Conservation (phyloP, 2,329 filamentous ascomycete genomes). For the Xylariaceae sp. region DNA sequence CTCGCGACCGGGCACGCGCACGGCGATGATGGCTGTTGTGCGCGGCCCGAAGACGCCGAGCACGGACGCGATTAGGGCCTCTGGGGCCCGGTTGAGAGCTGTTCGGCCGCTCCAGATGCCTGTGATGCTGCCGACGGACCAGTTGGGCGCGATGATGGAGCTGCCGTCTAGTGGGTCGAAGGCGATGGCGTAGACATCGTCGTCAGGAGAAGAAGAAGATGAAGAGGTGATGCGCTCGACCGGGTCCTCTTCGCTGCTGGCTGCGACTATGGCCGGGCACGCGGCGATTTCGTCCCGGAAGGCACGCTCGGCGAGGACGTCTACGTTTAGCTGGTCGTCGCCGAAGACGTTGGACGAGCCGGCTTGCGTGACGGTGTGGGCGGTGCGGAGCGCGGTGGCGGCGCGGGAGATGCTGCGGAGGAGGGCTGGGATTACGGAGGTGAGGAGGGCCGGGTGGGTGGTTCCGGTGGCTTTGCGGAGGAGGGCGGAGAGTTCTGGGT, state of each 20-base stretch:
- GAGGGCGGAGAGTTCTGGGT: neutral
- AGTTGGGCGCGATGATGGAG: slow-evolving; percentile 55
- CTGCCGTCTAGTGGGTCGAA: slow-evolving; percentile 61
- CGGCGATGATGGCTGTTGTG: slow-evolving; percentile 50
- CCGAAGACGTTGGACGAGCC: slow-evolving; percentile 53
- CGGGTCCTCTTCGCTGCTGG: slow-evolving; percentile 58
- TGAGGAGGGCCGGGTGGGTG: slow-evolving; percentile 32
- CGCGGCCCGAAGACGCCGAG: slow-evolving; percentile 52
- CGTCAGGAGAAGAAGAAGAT: neutral
- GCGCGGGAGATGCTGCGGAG: slow-evolving; percentile 43
- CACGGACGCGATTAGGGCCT: slow-evolving; percentile 44
- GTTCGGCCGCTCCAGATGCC: slow-evolving; percentile 52
- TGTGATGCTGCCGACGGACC: slow-evolving; percentile 55
- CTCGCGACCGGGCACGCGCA: slow-evolving; percentile 40
- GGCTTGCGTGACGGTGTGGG: slow-evolving; percentile 42
- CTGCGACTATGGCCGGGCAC: slow-evolving; percentile 44
- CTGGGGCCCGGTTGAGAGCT: slow-evolving; percentile 39
- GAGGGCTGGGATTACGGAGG: slow-evolving; percentile 45
- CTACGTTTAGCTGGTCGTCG: slow-evolving; percentile 55
- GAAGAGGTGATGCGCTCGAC: slow-evolving; percentile 35
- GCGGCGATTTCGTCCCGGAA: slow-evolving; percentile 41
- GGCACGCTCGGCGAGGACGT: slow-evolving; percentile 46
- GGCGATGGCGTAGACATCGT: slow-evolving; percentile 47
- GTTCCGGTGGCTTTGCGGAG: slow-evolving; percentile 12
- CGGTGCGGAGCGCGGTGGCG: slow-evolving; percentile 38